These are phyloP conservation scores for Dryas octopetala DNA, from an alignment of 306 rosid genomes.

Conservation along the genomic window DNA sequence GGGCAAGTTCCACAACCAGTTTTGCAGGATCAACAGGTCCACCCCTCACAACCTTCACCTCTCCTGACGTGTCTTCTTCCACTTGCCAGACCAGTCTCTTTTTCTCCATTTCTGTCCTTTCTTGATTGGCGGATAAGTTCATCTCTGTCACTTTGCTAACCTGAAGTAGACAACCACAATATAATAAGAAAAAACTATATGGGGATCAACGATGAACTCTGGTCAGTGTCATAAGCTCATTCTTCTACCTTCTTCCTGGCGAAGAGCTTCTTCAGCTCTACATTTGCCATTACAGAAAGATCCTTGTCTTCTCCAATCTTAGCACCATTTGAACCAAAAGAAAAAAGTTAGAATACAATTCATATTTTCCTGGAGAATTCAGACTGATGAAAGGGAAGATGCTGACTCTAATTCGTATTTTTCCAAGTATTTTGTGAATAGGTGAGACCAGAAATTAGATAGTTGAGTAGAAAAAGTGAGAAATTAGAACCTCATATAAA, in stretches of 20 bases:
- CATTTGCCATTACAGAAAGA: slow-evolving; percentile 56
- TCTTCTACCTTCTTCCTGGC: slow-evolving; percentile 70
- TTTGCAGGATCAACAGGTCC: slow-evolving; percentile 63
- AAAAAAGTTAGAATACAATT: not conserved
- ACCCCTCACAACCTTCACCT: slow-evolving; percentile 58
- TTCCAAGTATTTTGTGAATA: not conserved
- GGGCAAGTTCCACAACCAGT: slow-evolving; percentile 75
- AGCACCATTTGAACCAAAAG: slow-evolving; percentile 28
- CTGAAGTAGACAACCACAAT: slow-evolving; percentile 17
- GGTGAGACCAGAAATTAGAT: slow-evolving; percentile 6
- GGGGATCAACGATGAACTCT: not conserved
- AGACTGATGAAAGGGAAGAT: not conserved
- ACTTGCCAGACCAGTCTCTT: slow-evolving; percentile 80
- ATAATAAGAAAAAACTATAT: not conserved
- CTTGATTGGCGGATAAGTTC: slow-evolving; percentile 68
- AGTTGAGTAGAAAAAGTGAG: not conserved
- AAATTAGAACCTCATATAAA: slow-evolving; percentile 41
- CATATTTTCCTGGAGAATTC: too few species aligned
- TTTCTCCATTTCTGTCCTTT: slow-evolving; percentile 78
- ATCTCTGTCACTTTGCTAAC: slow-evolving; percentile 35
- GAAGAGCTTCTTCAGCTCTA: slow-evolving; percentile 80
- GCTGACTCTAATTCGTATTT: not conserved
- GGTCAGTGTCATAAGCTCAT: slow-evolving; percentile 8
- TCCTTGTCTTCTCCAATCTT: slow-evolving; percentile 90
- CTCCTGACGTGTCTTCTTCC: slow-evolving; percentile 41